phyloP scores from a whole-genome alignment of 1,139 yeast genomes.

The Nakaseomyces delphensis region DNA sequence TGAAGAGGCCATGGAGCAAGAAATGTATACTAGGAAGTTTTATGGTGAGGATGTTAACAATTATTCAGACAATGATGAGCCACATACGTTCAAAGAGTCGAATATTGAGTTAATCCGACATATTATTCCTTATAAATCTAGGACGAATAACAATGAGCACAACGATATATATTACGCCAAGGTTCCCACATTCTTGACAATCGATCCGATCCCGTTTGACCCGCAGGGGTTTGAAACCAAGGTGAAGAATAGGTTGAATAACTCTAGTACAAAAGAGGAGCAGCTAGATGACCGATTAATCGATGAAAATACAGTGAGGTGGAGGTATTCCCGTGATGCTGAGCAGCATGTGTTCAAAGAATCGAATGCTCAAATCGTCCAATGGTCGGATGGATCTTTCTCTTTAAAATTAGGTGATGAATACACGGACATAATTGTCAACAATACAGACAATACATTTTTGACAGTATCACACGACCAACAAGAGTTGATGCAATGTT shows the following conservation, averaged over 20 bases:
- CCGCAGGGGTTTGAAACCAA: conserved; percentile 51
- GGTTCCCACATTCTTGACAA: conserved; percentile 71
- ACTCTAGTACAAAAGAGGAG: conserved; percentile 32
- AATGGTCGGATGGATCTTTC: conserved; percentile 89
- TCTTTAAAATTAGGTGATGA: conserved; percentile 84
- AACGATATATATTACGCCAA: conserved; percentile 49
- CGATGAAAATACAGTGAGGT: conserved; percentile 78
- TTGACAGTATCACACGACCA: conserved; percentile 65
- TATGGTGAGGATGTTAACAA: conserved; percentile 30
- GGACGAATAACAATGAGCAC: conserved; percentile 33
- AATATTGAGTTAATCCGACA: conserved; percentile 71
- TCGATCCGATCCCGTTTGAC: conserved; percentile 84
- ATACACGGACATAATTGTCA: conserved; percentile 65
- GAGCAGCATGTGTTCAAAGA: conserved; percentile 63
- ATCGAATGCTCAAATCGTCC: conserved; percentile 79
- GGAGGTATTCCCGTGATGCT: conserved; percentile 74
- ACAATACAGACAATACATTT: conserved; percentile 63
- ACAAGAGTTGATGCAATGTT: conserved; percentile 58
- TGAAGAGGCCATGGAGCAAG: conserved; percentile 31
- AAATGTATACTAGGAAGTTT: conserved; percentile 30
- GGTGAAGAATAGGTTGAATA: conserved; percentile 34
- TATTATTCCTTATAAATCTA: conserved; percentile 39
- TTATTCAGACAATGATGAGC: conserved; percentile 36
- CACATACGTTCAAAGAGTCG: conserved; percentile 39
- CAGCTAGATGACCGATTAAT: conserved; percentile 46